A percentile compares a stretch with the other conserved stretches of the same genome.
These are phyloP conservation scores for Achlya hypogyna DNA, from an alignment of 352 stramenopile species.

Conservation along the genomic window DNA sequence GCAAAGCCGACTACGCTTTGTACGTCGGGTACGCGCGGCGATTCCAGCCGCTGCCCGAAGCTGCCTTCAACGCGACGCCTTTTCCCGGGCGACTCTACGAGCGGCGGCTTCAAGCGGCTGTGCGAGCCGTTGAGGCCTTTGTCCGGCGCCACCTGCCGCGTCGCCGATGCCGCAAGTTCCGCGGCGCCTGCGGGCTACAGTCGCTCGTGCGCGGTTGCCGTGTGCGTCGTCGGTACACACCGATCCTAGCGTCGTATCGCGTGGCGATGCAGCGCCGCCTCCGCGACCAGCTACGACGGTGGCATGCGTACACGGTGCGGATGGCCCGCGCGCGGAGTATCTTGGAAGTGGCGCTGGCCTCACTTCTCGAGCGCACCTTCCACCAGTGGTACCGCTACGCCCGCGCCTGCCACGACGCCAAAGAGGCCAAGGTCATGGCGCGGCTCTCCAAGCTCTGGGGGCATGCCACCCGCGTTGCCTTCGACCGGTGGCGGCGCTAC, in stretches of 20 bases:
- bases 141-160: not conserved
- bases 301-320: not conserved
- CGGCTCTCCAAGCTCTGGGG: not conserved
- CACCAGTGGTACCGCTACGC: not conserved
- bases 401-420: not conserved
- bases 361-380: not conserved
- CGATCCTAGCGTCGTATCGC: not conserved
- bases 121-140: not conserved
- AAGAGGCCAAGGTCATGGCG: not conserved
- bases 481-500: not conserved
- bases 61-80: slow-evolving; percentile 1
- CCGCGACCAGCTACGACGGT: not conserved
- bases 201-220: not conserved
- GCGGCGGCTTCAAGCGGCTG: not conserved
- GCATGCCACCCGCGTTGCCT: not conserved
- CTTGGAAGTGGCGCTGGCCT: not conserved
- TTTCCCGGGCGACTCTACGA: not conserved
- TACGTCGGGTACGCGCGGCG: not conserved
- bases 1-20: slow-evolving; percentile 6
- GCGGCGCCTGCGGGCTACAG: not conserved
- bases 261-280: not conserved
- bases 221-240: not conserved
- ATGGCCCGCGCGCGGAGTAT: not conserved
- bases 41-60: not conserved
- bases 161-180: not conserved